Conservation (phyloP, 176 grass and related monocot species). For the Juncus effusus region DNA sequence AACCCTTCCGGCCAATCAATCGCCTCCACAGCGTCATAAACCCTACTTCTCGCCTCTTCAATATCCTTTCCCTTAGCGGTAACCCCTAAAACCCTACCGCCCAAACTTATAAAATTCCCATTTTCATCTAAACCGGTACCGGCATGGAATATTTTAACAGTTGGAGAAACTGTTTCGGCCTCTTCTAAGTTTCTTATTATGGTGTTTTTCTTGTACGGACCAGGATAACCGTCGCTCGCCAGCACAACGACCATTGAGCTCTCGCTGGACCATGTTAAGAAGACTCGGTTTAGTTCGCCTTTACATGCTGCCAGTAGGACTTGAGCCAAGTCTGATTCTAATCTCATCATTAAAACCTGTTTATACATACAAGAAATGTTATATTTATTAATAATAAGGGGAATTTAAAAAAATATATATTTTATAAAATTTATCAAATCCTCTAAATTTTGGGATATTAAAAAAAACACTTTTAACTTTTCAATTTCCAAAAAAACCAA, state of each 20-base stretch:
- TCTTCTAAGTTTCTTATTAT: slow-evolving; percentile 69
- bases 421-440: no score
- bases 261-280: slow-evolving; percentile 60
- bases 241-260: slow-evolving; percentile 76
- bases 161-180: slow-evolving; percentile 54
- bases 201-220: slow-evolving; percentile 65
- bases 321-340: slow-evolving; percentile 68
- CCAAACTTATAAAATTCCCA: slow-evolving; percentile 55
- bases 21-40: slow-evolving; percentile 47
- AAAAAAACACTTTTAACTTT: no score
- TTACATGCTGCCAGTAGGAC: slow-evolving; percentile 66
- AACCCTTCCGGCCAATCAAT: slow-evolving; percentile 86
- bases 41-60: slow-evolving; percentile 53
- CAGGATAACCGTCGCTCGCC: slow-evolving; percentile 73
- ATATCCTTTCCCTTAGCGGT: slow-evolving; percentile 72
- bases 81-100: slow-evolving; percentile 62
- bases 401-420: slow-evolving; percentile 2
- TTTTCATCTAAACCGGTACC: slow-evolving; percentile 51
- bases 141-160: slow-evolving; percentile 87
- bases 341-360: slow-evolving; percentile 79
- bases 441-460: no score
- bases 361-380: neutral
- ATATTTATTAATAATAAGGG: slow-evolving; percentile 5
- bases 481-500: no score
- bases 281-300: slow-evolving; percentile 52